These are phyloP conservation scores for Marsdenia floribunda DNA, from an alignment of 257 asterid genomes.

Conservation along the genomic window DNA sequence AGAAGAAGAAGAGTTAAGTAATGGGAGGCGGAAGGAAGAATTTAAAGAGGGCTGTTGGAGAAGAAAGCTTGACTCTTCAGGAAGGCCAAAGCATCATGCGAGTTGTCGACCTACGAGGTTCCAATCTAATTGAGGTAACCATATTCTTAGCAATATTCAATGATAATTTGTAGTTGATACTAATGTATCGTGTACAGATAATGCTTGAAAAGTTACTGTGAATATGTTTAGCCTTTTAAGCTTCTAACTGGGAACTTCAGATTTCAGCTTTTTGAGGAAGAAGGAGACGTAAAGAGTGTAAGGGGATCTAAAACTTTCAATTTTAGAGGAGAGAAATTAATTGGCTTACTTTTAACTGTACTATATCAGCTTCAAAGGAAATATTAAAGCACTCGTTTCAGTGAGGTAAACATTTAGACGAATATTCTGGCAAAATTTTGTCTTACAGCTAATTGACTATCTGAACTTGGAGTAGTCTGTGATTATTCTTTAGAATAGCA, in stretches of 20 bases:
- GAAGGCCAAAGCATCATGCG: constrained; percentile 70
- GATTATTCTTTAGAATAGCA: background rate
- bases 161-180: background rate
- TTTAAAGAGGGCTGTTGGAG: constrained; percentile 67
- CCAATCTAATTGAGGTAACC: constrained; percentile 69
- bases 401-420: background rate
- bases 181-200: background rate
- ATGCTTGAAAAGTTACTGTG: background rate
- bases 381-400: background rate
- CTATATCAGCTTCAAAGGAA: background rate
- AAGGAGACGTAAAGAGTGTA: background rate
- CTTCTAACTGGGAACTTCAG: background rate
- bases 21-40: constrained; percentile 90
- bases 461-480: background rate
- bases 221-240: background rate
- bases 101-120: constrained; percentile 71
- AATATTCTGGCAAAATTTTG: background rate
- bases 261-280: background rate
- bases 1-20: constrained; percentile 7
- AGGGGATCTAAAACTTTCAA: background rate
- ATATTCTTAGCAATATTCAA: background rate
- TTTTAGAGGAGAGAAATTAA: background rate
- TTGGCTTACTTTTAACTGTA: background rate
- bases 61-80: constrained; percentile 41
- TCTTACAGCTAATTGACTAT: background rate